Conservation (phyloP, 108 stramenopile genomes). For the Conticribra guillardii region DNA sequence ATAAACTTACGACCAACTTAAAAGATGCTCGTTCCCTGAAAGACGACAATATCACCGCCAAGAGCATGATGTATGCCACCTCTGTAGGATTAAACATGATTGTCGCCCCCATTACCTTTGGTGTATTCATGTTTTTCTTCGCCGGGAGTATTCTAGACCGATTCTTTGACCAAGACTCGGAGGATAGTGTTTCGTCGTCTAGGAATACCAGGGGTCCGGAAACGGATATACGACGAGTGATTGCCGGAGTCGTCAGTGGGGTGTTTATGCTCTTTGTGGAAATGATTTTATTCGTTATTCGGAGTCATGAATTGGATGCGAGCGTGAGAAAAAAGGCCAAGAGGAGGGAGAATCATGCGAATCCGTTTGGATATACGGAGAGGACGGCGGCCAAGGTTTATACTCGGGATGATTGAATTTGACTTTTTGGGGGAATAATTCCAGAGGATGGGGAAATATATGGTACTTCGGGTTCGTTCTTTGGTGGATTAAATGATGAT, state of each 20-base stretch:
- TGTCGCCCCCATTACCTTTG: constrained; percentile 83
- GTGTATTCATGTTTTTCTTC: constrained; percentile 87
- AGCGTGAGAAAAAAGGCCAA: constrained; percentile 65
- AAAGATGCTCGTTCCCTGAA: constrained; percentile 19
- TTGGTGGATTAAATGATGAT: not conserved
- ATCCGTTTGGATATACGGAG: constrained; percentile 58
- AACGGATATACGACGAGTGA: constrained; percentile 70
- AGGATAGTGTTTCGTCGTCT: constrained; percentile 1
- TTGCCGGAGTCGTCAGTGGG: constrained; percentile 77
- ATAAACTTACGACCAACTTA: constrained; percentile 63
- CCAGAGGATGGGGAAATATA: no score
- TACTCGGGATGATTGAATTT: constrained; percentile 24
- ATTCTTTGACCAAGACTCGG: constrained; percentile 36
- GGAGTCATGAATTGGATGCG: constrained; percentile 79
- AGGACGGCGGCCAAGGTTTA: constrained; percentile 34
- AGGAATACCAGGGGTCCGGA: not conserved
- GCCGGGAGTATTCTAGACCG: constrained; percentile 63
- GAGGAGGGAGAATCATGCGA: constrained; percentile 50
- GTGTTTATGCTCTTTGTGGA: constrained; percentile 86
- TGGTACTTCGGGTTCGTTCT: not conserved
- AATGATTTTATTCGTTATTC: constrained; percentile 89
- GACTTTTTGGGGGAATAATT: no score
- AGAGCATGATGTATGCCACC: constrained; percentile 86
- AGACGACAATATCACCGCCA: constrained; percentile 72
- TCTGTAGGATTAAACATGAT: constrained; percentile 89